These are phyloP conservation scores for Penicillium paneum DNA, from an alignment of 2,329 filamentous ascomycete genomes.

Conservation along the genomic window DNA sequence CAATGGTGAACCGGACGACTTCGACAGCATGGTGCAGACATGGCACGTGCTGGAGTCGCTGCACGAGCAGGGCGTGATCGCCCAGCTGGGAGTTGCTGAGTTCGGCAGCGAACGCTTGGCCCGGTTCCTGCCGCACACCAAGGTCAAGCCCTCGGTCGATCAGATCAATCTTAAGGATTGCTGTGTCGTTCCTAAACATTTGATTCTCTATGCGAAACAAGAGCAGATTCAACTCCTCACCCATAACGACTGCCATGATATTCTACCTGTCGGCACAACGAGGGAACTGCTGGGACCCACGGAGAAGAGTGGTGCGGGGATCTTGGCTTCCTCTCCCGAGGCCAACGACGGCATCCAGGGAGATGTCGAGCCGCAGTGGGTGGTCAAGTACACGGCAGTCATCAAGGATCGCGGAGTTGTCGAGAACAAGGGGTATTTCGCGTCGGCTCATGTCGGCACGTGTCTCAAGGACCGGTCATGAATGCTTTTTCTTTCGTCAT, in stretches of 20 bases:
- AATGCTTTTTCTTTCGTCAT: constrained; percentile 8
- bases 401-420: constrained; percentile 91
- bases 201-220: constrained; percentile 79
- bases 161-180: constrained; percentile 97
- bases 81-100: constrained; percentile 79
- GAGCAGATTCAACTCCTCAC: constrained; percentile 83
- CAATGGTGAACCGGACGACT: constrained; percentile 49
- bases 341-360: constrained; percentile 61
- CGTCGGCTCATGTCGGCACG: constrained; percentile 67
- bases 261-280: constrained; percentile 80
- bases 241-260: constrained; percentile 90
- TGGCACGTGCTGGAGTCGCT: constrained; percentile 69
- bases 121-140: constrained; percentile 70
- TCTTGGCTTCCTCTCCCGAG: constrained; percentile 63
- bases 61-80: constrained; percentile 66
- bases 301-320: constrained; percentile 69
- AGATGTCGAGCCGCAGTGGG: constrained; percentile 85
- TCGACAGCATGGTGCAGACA: constrained; percentile 64
- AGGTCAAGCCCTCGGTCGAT: constrained; percentile 74
- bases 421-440: constrained; percentile 98
- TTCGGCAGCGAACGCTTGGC: constrained; percentile 81
- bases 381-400: constrained; percentile 94
- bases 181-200: constrained; percentile 87
- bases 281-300: constrained; percentile 76
- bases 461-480: constrained; percentile 36